Evolutionary conservation across 192 early-diverging fungal genomes (phyloP).

Genomic region (Pecoramyces ruminantium): DNA sequence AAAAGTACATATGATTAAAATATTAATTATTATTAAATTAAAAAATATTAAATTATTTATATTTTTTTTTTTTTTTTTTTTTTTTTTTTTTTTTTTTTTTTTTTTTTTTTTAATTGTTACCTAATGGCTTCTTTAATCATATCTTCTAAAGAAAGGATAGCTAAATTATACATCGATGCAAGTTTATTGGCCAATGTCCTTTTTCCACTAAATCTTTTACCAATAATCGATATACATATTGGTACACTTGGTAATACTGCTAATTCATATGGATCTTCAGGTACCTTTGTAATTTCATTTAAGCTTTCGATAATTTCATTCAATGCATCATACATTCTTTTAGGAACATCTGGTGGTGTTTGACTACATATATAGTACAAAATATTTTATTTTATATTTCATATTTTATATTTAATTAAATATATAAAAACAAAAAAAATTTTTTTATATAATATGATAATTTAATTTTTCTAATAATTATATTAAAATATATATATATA

Average conservation of each 20-base stretch:
- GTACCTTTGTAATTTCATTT: conserved; percentile 19
- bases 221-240: conserved; percentile 22
- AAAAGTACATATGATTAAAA: too few species aligned
- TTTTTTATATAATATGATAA: too few species aligned
- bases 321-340: conserved; percentile 13
- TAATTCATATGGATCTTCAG: conserved; percentile 11
- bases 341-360: not conserved
- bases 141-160: conserved; percentile 17
- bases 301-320: conserved; percentile 19
- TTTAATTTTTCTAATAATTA: too few species aligned
- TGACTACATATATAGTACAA: not conserved
- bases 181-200: conserved; percentile 17
- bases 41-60: conserved; percentile 6
- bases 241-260: conserved; percentile 23
- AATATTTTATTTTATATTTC: too few species aligned
- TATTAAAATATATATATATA: not conserved
- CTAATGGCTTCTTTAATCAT: conserved; percentile 26
- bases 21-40: not conserved
- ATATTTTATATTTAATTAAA: too few species aligned
- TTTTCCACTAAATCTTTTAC: conserved; percentile 37
- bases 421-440: too few species aligned
- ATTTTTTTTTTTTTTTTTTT: too few species aligned
- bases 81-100: too few species aligned
- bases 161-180: conserved; percentile 14
- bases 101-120: too few species aligned